Evolutionary conservation across 2,329 filamentous ascomycete species (phyloP), one percentile per base, ranked within the genome.

Genomic region (Immersiporthe knoxdaviesiana): DNA sequence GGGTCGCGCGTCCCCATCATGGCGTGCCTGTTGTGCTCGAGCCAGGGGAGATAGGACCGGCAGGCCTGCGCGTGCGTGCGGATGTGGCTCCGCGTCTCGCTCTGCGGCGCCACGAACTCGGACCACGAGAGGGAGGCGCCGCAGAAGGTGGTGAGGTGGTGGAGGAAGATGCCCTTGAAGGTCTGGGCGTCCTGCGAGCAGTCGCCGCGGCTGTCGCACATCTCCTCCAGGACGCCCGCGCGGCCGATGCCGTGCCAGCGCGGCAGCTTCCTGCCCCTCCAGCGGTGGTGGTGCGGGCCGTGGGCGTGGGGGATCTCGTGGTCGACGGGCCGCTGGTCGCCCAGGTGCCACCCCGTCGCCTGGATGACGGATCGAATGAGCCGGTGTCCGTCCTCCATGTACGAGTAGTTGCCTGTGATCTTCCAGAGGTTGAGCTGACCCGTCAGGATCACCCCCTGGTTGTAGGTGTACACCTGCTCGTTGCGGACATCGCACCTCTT

Each of bases 131-230:
- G 76, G 0, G 97, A 79, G 0, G 88, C 85, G 5, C 85, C 84
- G 78, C 95, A 97, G 77, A 97, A 97, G 0, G 88, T 81, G 0
- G 89, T 86, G 2, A 97, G 83, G 76, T 97, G 95, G 76, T 97
- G 92, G 80, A 97, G 97, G 83, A 94, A 97, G 68, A 97, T 95
- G 37, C 93, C 92, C 78, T 97, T 98, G 87, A 97, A 97, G 0
- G 92, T 94, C 75, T 97, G 94, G 0, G 86, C 87, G 74, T 98
- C 87, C 77, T 97, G 94, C 24, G 88, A 93, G 78, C 94, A 97
- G 56, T 82, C 85, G 3, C 88, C 92, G 24, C 81, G 81, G 2
- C 89, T 87, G 77, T 98, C 95, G 77, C 95, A 97, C 47, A 85
- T 81, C 62, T 98, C 95, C 77, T 97, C 93, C 56, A 98, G 80